These are phyloP conservation scores for Lanmaoa rubissima DNA, from an alignment of 768 basidiomycete genomes.

Conservation along the genomic window DNA sequence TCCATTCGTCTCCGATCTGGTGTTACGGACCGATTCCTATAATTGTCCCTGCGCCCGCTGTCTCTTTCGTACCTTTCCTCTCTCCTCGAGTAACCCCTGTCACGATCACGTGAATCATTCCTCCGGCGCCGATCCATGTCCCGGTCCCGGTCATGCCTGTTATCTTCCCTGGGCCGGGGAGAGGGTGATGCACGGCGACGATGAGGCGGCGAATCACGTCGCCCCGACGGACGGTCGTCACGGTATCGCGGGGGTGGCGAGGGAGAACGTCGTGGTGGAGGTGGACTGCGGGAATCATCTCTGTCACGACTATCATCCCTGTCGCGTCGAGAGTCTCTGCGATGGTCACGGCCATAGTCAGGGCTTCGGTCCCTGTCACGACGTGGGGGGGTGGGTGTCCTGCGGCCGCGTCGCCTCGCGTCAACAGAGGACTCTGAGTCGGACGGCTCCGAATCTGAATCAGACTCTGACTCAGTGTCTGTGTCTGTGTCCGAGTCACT, in stretches of 20 bases:
- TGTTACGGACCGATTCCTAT: slow-evolving; percentile 24
- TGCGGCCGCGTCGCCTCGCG: slow-evolving; percentile 27
- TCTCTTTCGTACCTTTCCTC: slow-evolving; percentile 27
- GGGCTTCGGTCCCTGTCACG: slow-evolving; percentile 25
- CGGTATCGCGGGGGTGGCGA: slow-evolving; percentile 29
- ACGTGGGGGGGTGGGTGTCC: slow-evolving; percentile 34
- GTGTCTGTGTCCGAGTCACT: slow-evolving; percentile 30
- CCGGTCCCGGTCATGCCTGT: slow-evolving; percentile 19
- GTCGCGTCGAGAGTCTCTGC: slow-evolving; percentile 14
- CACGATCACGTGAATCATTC: slow-evolving; percentile 26
- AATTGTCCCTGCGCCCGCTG: slow-evolving; percentile 18
- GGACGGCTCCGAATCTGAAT: slow-evolving; percentile 39
- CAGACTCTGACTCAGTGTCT: slow-evolving; percentile 40
- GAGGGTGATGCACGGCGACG: slow-evolving; percentile 23
- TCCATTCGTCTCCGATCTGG: slow-evolving; percentile 23
- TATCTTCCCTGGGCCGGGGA: slow-evolving; percentile 21
- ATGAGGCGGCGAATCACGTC: slow-evolving; percentile 26
- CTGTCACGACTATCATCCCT: slow-evolving; percentile 23
- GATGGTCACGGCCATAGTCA: slow-evolving; percentile 22
- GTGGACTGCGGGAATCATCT: slow-evolving; percentile 35
- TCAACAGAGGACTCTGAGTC: slow-evolving; percentile 38
- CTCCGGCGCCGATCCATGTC: slow-evolving; percentile 29
- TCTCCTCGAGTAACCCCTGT: slow-evolving; percentile 15
- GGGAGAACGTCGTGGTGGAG: slow-evolving; percentile 30
- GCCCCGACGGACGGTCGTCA: slow-evolving; percentile 20